Percentiles rank a stretch among this genome's conserved stretches.
Evolutionary conservation across 31 red algal genomes (phyloP).

Genomic region (Bonnemaisonia californica): DNA sequence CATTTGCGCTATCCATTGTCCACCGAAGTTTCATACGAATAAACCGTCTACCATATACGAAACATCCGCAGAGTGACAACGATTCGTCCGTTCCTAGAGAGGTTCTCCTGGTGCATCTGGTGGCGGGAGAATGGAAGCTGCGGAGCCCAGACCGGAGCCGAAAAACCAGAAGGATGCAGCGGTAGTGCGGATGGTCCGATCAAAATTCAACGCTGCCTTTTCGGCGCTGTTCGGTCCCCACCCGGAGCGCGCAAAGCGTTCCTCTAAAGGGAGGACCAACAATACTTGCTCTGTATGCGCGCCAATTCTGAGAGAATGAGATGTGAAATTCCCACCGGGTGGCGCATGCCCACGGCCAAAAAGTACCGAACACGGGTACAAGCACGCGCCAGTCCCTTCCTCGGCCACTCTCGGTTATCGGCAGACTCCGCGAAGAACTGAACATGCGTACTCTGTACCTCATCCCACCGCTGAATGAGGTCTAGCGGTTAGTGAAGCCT

Average conservation of each 20-base stretch:
- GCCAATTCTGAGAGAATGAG: conserved; percentile 30
- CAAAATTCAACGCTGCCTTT: conserved; percentile 18
- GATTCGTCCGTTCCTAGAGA: too few relatives aligned
- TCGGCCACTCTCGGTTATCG: too few relatives aligned
- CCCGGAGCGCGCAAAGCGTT: conserved; percentile 11
- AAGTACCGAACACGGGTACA: background rate
- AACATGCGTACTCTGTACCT: background rate
- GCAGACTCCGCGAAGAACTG: too few relatives aligned
- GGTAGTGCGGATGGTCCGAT: conserved; percentile 6
- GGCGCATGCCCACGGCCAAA: background rate
- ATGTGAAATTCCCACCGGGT: conserved; percentile 6
- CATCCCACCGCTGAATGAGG: background rate
- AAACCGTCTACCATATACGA: too few relatives aligned
- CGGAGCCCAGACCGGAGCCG: too few relatives aligned
- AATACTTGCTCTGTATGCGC: conserved; percentile 42
- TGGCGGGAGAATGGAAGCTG: too few relatives aligned
- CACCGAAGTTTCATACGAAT: too few relatives aligned
- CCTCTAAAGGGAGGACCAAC: conserved; percentile 14
- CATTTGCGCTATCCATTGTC: too few relatives aligned
- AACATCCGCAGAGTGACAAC: too few relatives aligned
- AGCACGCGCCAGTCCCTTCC: background rate
- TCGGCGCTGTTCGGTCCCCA: conserved; percentile 5
- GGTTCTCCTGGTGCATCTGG: too few relatives aligned
- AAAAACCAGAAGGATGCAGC: background rate
- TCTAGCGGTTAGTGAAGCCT: background rate